phyloP scores from a whole-genome alignment of 768 basidiomycete species.

The Pisolithus albus region DNA sequence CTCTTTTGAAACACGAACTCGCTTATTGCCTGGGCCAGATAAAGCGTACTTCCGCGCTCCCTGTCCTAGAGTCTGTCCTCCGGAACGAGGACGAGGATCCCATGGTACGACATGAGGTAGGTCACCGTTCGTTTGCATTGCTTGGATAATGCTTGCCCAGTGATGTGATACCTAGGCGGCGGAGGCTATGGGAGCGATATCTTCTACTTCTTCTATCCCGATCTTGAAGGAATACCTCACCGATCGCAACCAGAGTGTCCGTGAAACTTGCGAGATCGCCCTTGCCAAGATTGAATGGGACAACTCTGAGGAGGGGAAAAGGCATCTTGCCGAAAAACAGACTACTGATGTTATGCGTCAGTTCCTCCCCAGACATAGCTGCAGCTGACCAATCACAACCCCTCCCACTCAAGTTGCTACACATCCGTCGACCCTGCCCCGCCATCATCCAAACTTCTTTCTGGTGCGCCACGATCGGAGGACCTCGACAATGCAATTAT shows the following conservation, averaged over 20 bases:
- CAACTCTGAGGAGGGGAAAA: slow-evolving; percentile 63
- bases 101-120: slow-evolving; percentile 96
- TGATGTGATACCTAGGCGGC: slow-evolving; percentile 58
- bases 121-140: slow-evolving; percentile 10
- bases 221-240: slow-evolving; percentile 63
- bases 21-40: slow-evolving; percentile 97
- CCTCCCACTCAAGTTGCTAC: slow-evolving; percentile 44
- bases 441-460: slow-evolving; percentile 57
- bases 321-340: slow-evolving; percentile 30
- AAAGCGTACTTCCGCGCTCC: slow-evolving; percentile 63
- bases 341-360: slow-evolving; percentile 33
- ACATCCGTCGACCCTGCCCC: slow-evolving; percentile 90
- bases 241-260: slow-evolving; percentile 68
- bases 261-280: slow-evolving; percentile 97
- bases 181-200: slow-evolving; percentile 98
- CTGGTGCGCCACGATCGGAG: slow-evolving; percentile 46
- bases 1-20: slow-evolving; percentile 91
- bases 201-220: slow-evolving; percentile 54
- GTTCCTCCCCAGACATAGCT: background rate
- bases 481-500: slow-evolving; percentile 45
- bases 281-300: slow-evolving; percentile 95
- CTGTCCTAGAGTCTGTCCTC: slow-evolving; percentile 72
- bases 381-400: background rate
- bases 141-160: slow-evolving; percentile 4
- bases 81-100: slow-evolving; percentile 67